phyloP scores from a whole-genome alignment of 2,329 filamentous ascomycete species.

The Graphiopsis chlorocephala region DNA sequence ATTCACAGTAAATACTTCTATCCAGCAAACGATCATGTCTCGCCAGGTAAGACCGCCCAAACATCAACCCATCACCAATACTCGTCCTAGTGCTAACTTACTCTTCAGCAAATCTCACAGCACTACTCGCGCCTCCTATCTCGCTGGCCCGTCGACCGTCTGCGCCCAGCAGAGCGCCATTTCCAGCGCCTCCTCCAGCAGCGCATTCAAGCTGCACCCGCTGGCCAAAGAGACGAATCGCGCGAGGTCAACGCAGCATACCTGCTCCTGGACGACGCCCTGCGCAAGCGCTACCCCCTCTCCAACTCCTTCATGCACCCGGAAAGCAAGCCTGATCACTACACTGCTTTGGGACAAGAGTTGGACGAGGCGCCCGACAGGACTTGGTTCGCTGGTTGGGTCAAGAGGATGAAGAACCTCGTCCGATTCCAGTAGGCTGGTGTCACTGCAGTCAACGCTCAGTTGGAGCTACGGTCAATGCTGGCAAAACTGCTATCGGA shows the following conservation, averaged over 20 bases:
- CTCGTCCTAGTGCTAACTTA: constrained; percentile 10
- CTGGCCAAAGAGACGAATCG: constrained; percentile 35
- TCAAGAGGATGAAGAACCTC: constrained; percentile 39
- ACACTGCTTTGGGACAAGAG: constrained; percentile 51
- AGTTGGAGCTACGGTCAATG: background rate
- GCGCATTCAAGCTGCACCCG: constrained; percentile 37
- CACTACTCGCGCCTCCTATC: constrained; percentile 51
- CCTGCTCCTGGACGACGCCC: constrained; percentile 59
- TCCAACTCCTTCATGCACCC: constrained; percentile 48
- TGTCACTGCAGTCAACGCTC: background rate
- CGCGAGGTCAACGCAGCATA: constrained; percentile 58
- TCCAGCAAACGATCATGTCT: constrained; percentile 23
- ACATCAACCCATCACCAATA: background rate
- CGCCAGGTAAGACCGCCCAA: constrained; percentile 21
- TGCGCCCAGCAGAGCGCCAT: constrained; percentile 43
- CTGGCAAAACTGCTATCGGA: background rate
- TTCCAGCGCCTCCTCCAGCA: constrained; percentile 45
- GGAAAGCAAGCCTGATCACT: constrained; percentile 51
- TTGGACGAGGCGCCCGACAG: constrained; percentile 53
- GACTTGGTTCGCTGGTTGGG: constrained; percentile 44
- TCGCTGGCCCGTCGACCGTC: constrained; percentile 50
- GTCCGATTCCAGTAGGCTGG: constrained; percentile 6
- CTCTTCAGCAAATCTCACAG: constrained; percentile 36
- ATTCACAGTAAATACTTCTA: background rate
- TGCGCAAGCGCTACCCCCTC: constrained; percentile 51